Conservation (phyloP, 805 yeast genomes). For the Metschnikowia borealis region DNA sequence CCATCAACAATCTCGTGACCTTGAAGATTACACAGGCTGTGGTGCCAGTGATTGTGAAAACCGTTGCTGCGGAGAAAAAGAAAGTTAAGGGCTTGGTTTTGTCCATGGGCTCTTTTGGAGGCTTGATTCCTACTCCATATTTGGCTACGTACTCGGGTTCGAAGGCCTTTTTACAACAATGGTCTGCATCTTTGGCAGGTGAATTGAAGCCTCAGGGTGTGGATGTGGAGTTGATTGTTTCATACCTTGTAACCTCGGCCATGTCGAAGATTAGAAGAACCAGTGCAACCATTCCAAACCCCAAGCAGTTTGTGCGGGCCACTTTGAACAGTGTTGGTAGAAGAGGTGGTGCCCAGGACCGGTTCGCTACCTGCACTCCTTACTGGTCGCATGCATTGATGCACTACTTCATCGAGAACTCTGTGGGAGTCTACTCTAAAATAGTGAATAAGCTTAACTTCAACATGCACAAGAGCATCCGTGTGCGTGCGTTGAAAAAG, state of each 20-base stretch:
- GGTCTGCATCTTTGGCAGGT: conserved; percentile 87
- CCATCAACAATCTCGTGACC: conserved; percentile 82
- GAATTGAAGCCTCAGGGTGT: conserved; percentile 67
- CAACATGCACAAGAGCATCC: conserved; percentile 73
- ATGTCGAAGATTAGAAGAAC: conserved; percentile 90
- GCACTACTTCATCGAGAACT: conserved; percentile 75
- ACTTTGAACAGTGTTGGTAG: conserved; percentile 70
- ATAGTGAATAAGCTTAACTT: conserved; percentile 66
- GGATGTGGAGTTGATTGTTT: conserved; percentile 81
- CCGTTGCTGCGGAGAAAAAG: conserved; percentile 41
- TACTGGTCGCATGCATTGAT: conserved; percentile 91
- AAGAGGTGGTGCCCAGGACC: conserved; percentile 88
- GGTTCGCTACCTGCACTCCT: conserved; percentile 84
- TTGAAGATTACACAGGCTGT: conserved; percentile 78
- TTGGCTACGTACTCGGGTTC: conserved; percentile 95
- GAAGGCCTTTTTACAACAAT: conserved; percentile 88
- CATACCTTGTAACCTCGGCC: conserved; percentile 89
- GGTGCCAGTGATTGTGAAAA: conserved; percentile 61
- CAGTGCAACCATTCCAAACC: conserved; percentile 74
- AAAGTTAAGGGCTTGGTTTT: conserved; percentile 68
- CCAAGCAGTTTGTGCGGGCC: conserved; percentile 72
- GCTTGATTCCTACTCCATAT: conserved; percentile 86
- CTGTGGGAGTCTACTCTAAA: conserved; percentile 77
- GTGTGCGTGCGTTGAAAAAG: conserved; percentile 79
- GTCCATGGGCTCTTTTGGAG: conserved; percentile 97